These are phyloP conservation scores for Penicillium ucsense DNA, from an alignment of 495 filamentous ascomycete genomes.

Conservation along the genomic window DNA sequence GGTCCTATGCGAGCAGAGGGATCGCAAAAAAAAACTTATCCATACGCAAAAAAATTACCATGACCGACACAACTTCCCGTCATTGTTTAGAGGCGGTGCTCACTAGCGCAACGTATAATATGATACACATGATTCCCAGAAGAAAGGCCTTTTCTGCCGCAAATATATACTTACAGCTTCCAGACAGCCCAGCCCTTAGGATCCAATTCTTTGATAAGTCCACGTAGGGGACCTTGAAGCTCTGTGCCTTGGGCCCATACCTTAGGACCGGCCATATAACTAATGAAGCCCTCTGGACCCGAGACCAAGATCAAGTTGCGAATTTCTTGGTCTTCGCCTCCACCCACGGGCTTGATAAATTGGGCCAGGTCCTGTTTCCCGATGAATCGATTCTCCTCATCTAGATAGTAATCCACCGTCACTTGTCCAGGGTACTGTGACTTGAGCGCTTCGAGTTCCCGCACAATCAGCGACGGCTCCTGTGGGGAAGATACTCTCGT, in stretches of 20 bases:
- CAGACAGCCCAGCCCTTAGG: constrained; percentile 48
- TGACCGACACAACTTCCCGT: too few relatives aligned
- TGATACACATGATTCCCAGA: constrained; percentile 12
- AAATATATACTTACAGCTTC: constrained; percentile 41
- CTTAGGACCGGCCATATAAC: constrained; percentile 68
- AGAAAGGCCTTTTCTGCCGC: neutral
- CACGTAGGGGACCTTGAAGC: constrained; percentile 54
- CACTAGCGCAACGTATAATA: constrained; percentile 9
- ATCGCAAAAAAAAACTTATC: too few relatives aligned
- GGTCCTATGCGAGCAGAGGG: too few relatives aligned
- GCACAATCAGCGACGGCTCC: constrained; percentile 38
- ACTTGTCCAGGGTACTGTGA: constrained; percentile 44
- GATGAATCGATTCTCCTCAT: constrained; percentile 64
- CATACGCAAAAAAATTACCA: too few relatives aligned
- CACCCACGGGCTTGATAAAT: constrained; percentile 15
- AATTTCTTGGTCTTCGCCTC: constrained; percentile 11
- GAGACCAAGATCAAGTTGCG: constrained; percentile 66
- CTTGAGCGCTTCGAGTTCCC: constrained; percentile 52
- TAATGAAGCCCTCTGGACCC: constrained; percentile 84
- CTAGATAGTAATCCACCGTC: constrained; percentile 62
- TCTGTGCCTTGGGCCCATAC: constrained; percentile 60
- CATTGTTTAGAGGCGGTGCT: constrained; percentile 8
- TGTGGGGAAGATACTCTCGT: neutral
- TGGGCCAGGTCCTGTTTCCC: constrained; percentile 36
- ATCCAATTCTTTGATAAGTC: constrained; percentile 44